Evolutionary conservation across 257 asterid species (phyloP).

Genomic region (Rehmannia glutinosa): DNA sequence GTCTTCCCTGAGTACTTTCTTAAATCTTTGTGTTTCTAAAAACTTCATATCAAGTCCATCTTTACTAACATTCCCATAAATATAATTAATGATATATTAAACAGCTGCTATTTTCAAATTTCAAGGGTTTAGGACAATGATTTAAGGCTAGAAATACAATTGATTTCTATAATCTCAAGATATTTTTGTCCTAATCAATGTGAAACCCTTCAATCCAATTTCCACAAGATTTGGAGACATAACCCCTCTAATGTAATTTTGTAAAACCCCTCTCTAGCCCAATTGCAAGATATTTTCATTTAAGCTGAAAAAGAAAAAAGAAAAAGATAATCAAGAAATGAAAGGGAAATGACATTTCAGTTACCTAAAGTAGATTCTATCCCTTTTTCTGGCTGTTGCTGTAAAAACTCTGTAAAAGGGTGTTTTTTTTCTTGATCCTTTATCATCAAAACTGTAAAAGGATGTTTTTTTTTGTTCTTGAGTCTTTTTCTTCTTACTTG

Average conservation of each 20-base stretch:
- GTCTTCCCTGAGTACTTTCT: too few relatives aligned
- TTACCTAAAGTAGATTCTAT: too few relatives aligned
- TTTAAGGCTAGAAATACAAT: neutral
- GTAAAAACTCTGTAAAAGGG: too few relatives aligned
- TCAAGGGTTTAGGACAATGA: too few relatives aligned
- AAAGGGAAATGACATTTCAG: too few relatives aligned
- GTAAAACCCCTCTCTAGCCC: neutral
- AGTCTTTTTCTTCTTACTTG: neutral
- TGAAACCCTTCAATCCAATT: neutral
- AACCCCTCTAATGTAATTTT: neutral
- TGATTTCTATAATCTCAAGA: neutral
- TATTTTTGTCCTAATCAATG: neutral
- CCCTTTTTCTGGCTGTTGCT: too few relatives aligned
- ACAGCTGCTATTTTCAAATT: too few relatives aligned
- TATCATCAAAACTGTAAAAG: conserved; percentile 17
- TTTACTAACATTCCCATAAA: neutral
- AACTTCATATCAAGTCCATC: neutral
- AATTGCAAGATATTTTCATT: neutral
- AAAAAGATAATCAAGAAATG: too few relatives aligned
- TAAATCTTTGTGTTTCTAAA: too few relatives aligned
- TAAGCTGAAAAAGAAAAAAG: too few relatives aligned
- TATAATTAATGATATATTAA: too few relatives aligned
- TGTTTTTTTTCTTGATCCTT: too few relatives aligned
- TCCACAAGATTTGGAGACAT: neutral
- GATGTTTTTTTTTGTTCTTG: neutral